A percentile compares a stretch with the other conserved stretches of the same genome.
phyloP scores from a whole-genome alignment of 2,329 filamentous ascomycete genomes.

The Annulohypoxylon truncatum region DNA sequence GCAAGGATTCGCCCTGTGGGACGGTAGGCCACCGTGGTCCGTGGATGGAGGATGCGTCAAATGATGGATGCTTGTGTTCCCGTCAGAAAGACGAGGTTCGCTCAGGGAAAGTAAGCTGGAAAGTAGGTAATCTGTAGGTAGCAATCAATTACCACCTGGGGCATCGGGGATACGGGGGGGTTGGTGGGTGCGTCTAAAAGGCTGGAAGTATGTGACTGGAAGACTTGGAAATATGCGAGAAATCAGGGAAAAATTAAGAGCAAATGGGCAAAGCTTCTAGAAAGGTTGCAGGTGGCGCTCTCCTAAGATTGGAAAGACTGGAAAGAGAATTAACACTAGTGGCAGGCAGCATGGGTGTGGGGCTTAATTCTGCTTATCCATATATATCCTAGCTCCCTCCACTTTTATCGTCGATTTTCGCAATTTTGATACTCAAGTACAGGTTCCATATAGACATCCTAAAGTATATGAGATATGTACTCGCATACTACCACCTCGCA shows the following conservation, averaged over 20 bases:
- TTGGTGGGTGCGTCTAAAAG: slow-evolving; percentile 26
- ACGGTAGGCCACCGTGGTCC: slow-evolving; percentile 38
- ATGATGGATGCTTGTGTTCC: slow-evolving; percentile 35
- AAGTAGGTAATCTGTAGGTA: slow-evolving; percentile 30
- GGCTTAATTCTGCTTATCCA: slow-evolving; percentile 20
- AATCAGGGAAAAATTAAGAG: slow-evolving; percentile 29
- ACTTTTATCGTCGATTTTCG: slow-evolving; percentile 22
- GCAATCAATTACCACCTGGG: slow-evolving; percentile 30
- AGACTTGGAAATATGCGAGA: slow-evolving; percentile 35
- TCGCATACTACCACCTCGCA: slow-evolving; percentile 21
- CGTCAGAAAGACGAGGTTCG: slow-evolving; percentile 29
- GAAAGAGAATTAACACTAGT: not conserved
- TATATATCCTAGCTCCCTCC: slow-evolving; percentile 7
- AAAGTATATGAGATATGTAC: not conserved
- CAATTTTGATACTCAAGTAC: slow-evolving; percentile 16
- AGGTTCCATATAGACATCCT: too few relatives aligned
- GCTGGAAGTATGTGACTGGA: slow-evolving; percentile 1
- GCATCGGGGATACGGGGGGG: slow-evolving; percentile 16
- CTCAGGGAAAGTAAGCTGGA: slow-evolving; percentile 11
- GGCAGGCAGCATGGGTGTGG: slow-evolving; percentile 21
- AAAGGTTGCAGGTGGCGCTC: slow-evolving; percentile 24
- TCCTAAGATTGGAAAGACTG: not conserved
- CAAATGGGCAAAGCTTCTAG: slow-evolving; percentile 31
- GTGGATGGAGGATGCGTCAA: slow-evolving; percentile 37
- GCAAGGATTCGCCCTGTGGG: slow-evolving; percentile 40